Percentiles rank a stretch among this genome's conserved stretches.
Evolutionary conservation across 495 filamentous ascomycete genomes (phyloP).

Genomic region (Penicillium taxi): DNA sequence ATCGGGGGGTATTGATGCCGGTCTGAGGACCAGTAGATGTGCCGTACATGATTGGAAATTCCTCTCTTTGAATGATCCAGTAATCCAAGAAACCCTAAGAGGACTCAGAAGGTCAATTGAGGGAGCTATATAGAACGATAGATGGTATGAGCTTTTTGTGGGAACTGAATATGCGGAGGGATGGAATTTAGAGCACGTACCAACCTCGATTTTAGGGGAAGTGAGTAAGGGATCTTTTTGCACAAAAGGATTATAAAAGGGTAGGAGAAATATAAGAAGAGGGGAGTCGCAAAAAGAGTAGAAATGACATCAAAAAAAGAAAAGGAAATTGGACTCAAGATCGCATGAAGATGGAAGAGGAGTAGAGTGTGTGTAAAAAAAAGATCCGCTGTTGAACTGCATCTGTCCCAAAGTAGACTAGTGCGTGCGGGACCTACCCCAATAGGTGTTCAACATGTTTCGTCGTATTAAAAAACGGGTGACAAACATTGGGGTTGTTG

Average conservation of each 20-base stretch:
- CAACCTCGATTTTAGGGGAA: not conserved
- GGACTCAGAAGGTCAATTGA: slow-evolving; percentile 6
- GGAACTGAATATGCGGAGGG: too few relatives aligned
- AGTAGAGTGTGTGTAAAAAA: slow-evolving; percentile 14
- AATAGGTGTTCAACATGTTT: slow-evolving; percentile 13
- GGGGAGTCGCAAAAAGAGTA: not conserved
- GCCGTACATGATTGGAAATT: slow-evolving; percentile 66
- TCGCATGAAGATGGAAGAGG: slow-evolving; percentile 14
- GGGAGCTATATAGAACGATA: slow-evolving; percentile 2
- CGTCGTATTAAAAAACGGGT: not conserved
- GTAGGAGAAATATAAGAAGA: not conserved
- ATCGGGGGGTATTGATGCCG: slow-evolving; percentile 90
- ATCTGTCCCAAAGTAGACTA: slow-evolving; percentile 15
- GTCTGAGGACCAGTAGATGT: slow-evolving; percentile 76
- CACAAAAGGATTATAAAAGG: not conserved
- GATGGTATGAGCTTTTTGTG: slow-evolving; percentile 1
- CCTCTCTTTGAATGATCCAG: slow-evolving; percentile 7
- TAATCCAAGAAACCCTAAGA: slow-evolving; percentile 7
- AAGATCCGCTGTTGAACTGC: slow-evolving; percentile 25
- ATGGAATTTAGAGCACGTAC: too few relatives aligned
- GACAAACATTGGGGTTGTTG: slow-evolving; percentile 1
- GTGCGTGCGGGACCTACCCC: slow-evolving; percentile 16
- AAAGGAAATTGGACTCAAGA: slow-evolving; percentile 10
- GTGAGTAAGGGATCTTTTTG: not conserved
- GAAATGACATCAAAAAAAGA: slow-evolving; percentile 8